Conservation (phyloP, 495 filamentous ascomycete genomes). For the Thermothielavioides terrestris region DNA sequence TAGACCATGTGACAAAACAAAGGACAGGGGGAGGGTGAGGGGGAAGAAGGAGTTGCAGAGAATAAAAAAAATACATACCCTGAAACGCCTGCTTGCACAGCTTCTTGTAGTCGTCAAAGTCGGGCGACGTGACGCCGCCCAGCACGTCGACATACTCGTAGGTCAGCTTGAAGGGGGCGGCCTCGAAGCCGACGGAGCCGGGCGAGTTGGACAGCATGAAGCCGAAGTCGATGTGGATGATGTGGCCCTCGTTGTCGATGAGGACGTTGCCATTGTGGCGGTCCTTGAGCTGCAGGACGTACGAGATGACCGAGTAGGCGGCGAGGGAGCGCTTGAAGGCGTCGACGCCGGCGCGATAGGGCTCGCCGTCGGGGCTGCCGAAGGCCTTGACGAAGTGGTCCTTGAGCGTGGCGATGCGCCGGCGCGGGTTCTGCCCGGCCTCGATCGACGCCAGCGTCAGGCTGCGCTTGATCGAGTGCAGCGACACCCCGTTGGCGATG, state of each 20-base stretch:
- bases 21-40: too few relatives aligned
- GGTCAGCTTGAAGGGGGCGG: conserved; percentile 71
- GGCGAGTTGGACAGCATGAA: conserved; percentile 78
- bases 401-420: conserved; percentile 60
- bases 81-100: conserved; percentile 70
- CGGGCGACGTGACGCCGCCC: conserved; percentile 52
- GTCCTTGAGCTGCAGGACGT: conserved; percentile 69
- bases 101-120: conserved; percentile 58
- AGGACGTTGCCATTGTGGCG: conserved; percentile 75
- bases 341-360: conserved; percentile 55
- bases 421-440: conserved; percentile 54
- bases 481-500: conserved; percentile 68
- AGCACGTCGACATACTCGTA: conserved; percentile 70
- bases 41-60: background rate
- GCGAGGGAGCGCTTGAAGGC: conserved; percentile 63
- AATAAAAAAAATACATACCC: conserved; percentile 32
- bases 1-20: too few relatives aligned
- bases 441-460: conserved; percentile 60
- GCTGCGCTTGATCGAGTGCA: conserved; percentile 68
- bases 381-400: conserved; percentile 73
- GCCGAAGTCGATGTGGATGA: conserved; percentile 75
- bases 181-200: conserved; percentile 67
- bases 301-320: conserved; percentile 68
- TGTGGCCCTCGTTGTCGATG: conserved; percentile 69
- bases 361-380: conserved; percentile 51